Base-by-base conservation (phyloP, 2,329 filamentous ascomycete species). In the Phialophora tarda region DNA sequence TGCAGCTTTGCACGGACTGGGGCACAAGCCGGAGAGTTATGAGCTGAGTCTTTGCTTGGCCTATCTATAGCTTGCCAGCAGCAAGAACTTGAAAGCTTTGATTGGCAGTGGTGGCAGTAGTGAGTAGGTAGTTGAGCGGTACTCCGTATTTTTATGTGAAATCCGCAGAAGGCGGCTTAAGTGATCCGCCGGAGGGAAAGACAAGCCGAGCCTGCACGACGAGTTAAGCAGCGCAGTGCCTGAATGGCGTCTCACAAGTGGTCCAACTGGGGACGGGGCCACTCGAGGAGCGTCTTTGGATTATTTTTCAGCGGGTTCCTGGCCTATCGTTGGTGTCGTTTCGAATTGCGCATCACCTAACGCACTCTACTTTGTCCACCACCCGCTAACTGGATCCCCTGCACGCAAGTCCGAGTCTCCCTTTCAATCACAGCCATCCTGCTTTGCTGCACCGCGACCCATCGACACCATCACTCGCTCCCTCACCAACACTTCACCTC, bases 401-500 rank as follows among this genome's bases (percentile, higher is more conserved):
- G 48, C 24, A 23, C 48, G 48, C 48, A 28, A 51, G 48, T 61
- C 59, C 59, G 59, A 61, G 24, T 63, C 64, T 66, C 62, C 67
- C 67, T 67, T 67, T 65, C 67, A 55, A 67, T 69, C 64, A 67
- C 68, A 59, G 55, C 64, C 61, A 63, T 63, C 67, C 17, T 44
- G 38, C 38, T 65, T 28, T 28, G 24, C 59, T 50, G 62, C 68
- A 67, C 63, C 65, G 55, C 66, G 63, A 68, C 63, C 50, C 50
- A 44, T 54, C 51, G 32, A 48, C 63, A 56, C 58, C 63, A n/a
- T 62, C 64, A 62, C 64, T 59, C 51, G 26, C 53, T 32, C 10
- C 44, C 17, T 32, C 53, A 51, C 41, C 62, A 69, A 56, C 63
- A 65, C 65, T 64, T 57, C 59, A 53, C 55, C 38, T 59, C 48